Base-by-base conservation (phyloP, 768 basidiomycete species). In the Leccinum longicurvipes region DNA sequence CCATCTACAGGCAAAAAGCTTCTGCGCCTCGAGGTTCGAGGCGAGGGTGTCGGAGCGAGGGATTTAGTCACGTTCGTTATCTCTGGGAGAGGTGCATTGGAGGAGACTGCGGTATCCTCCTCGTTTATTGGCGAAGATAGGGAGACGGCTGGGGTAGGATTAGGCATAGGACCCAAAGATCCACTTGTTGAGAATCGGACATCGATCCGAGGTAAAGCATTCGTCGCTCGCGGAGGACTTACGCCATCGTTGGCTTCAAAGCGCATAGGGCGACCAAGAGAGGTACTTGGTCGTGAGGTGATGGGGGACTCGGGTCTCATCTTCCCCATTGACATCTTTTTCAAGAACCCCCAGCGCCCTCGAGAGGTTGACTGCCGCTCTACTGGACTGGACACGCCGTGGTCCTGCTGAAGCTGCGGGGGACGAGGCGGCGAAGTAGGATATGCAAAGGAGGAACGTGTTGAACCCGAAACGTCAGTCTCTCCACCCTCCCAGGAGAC, bases 271-370 rank as follows among this genome's bases (percentile, higher is more conserved):
- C 63, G 68, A 48, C 51, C 53, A 45, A 60, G 70, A 61, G 61
- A 71, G 62, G 72, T 73, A 39, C 71, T 74, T 10, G 74, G 69
- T 27, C 79, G 73, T 6, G 78, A 64, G 45, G 56, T 27, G 3
- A 57, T 65, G 27, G 84, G 79, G 15, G 79, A 72, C 47, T 91
- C 90, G n/a, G 74, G 60, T 63, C 84, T 84, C 76, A 96, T 87
- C 71, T 89, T 92, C 14, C 93, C 88, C 92, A 95, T 96, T 6
- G 93, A 96, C 93, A 98, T 97, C 76, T 98, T 98, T 76, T 94
- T 93, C 56, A 98, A 76, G 76, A 98, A 96, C 4, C 94, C 93
- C 94, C 95, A 96, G 54, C 91, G 86, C 51, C 86, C 85, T 70
- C 72, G 69, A 36, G 67, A 54, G 28, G 52, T 21, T 23, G 49